Evolutionary conservation across 2,329 filamentous ascomycete genomes (phyloP), one percentile per base, ranked within the genome.

Genomic region (Botrytis deweyae): DNA sequence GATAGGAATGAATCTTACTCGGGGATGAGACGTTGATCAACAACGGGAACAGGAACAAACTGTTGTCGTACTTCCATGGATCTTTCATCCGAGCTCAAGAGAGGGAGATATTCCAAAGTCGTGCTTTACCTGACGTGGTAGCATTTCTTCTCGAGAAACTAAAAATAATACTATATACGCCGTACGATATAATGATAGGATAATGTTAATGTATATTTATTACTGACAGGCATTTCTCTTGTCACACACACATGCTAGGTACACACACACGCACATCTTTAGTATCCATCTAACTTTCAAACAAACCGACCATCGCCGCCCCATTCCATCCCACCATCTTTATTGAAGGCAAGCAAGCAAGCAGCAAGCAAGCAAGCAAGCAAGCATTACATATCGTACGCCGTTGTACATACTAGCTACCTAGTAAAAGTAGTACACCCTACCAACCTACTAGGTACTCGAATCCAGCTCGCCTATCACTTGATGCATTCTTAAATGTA

Each of bases 11-110:
- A 42, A 42, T 63, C 61, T 42, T 63, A 42, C 59, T 62, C 59
- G 59, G 36, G 59, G 59, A 62, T 62, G 59, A 62, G 59, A 62
- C 59, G 59, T 62, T 62, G 59, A 62, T 62, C 61, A 63, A 42
- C 38, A 63, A 63, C 61, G 38, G 61, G 36, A 63, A 42, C 61
- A 44, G 10, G 36, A 62, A 62, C 59, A 64, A 64, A 64, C 61
- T 29, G 61, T 63, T 64, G 36, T 42, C n/a, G 61, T 64, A 29
- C n/a, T n/a, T 40, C 36, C 59, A 40, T 62, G 59, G 2, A 40
- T 40, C 25, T 64, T 63, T 63, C 61, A 42, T 63, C 61, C 61
- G 61, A 63, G 61, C 61, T 63, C 38, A 33, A 33, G 33, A 33
- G 3, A 33, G 33, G 2, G 14, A n/a, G 38, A 62, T n/a, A 18